These are phyloP conservation scores for Lentinula guzmanii DNA, from an alignment of 768 basidiomycete species.

Conservation along the genomic window DNA sequence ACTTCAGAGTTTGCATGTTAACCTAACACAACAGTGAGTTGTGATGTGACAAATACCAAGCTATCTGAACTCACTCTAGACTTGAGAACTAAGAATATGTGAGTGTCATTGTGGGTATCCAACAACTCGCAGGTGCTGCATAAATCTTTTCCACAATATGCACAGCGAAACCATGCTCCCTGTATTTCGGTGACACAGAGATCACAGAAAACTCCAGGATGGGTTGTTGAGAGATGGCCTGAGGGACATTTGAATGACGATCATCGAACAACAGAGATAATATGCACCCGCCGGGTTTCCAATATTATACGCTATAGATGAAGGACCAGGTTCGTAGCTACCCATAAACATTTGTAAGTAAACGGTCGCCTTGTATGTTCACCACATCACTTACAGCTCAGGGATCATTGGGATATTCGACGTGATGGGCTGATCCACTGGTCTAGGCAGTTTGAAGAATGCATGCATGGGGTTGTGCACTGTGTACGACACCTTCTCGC, in stretches of 20 bases:
- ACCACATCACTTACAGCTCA: conserved; percentile 45
- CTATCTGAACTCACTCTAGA: conserved; percentile 47
- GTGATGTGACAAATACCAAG: neutral
- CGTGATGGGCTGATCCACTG: conserved; percentile 58
- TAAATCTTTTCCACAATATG: conserved; percentile 82
- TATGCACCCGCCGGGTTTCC: conserved; percentile 54
- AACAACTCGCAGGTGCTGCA: conserved; percentile 77
- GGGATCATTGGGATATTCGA: conserved; percentile 62
- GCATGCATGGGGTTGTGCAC: conserved; percentile 81
- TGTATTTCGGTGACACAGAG: conserved; percentile 74
- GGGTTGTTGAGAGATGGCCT: conserved; percentile 60
- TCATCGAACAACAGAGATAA: neutral
- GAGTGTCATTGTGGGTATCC: conserved; percentile 77
- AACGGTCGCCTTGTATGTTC: neutral
- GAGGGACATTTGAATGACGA: neutral
- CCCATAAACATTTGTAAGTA: conserved; percentile 2
- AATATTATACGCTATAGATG: conserved; percentile 22
- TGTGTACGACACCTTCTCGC: conserved; percentile 72
- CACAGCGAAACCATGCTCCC: conserved; percentile 92
- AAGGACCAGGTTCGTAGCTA: conserved; percentile 19
- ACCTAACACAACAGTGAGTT: conserved; percentile 34
- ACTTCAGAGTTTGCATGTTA: conserved; percentile 73
- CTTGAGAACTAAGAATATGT: conserved; percentile 88
- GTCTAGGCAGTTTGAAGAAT: conserved; percentile 84
- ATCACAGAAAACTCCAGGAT: conserved; percentile 76